Evolutionary conservation across 345 rosid species (phyloP).

Genomic region (Bruguiera sexangula): DNA sequence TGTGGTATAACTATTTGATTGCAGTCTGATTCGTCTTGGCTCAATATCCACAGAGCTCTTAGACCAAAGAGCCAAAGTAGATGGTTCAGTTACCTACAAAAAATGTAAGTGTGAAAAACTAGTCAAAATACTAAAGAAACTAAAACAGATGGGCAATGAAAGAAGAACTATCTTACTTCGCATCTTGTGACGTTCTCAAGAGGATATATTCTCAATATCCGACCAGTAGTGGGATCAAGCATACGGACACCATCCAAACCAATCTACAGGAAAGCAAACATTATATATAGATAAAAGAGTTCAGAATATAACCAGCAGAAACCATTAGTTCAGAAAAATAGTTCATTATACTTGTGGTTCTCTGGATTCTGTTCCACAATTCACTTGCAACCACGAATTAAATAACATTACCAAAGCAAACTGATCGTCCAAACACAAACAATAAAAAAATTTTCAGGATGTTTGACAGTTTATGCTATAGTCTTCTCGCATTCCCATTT

Average conservation of each 20-base stretch:
- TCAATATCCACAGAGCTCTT: constrained; percentile 92
- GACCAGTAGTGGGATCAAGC: constrained; percentile 85
- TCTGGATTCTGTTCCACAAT: no score
- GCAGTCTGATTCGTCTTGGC: constrained; percentile 89
- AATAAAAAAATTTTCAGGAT: no score
- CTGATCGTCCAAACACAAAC: no score
- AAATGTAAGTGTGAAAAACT: background rate
- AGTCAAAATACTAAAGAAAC: background rate
- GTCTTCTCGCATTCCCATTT: no score
- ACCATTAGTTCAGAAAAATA: background rate
- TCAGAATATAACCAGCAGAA: background rate
- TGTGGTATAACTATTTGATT: constrained; percentile 86
- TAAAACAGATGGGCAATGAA: background rate
- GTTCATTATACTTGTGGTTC: no score
- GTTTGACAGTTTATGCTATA: no score
- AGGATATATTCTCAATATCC: constrained; percentile 91
- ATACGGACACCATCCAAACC: constrained; percentile 96
- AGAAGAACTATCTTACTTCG: constrained; percentile 51
- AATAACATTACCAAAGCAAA: no score
- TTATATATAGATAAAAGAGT: background rate
- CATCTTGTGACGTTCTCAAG: constrained; percentile 92
- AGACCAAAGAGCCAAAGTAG: constrained; percentile 94
- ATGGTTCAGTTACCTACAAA: constrained; percentile 63
- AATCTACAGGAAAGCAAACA: constrained; percentile 48
- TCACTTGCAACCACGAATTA: no score